Conservation (phyloP, 768 basidiomycete genomes). For the Tubosaeta sp. region DNA sequence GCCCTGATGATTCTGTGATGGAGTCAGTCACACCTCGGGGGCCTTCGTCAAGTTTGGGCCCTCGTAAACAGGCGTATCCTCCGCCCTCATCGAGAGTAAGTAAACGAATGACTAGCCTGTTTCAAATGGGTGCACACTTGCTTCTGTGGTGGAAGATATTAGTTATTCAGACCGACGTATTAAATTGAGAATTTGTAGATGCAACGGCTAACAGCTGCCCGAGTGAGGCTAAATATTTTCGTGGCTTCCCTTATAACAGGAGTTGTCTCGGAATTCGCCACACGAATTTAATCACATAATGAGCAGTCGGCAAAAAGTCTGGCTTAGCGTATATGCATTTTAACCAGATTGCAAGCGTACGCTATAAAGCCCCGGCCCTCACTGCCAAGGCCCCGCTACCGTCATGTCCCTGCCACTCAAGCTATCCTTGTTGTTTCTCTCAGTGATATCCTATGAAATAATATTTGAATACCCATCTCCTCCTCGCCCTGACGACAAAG, state of each 20-base stretch:
- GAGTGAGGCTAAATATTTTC: no score
- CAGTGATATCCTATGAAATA: neutral
- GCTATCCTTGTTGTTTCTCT: neutral
- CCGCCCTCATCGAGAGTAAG: neutral
- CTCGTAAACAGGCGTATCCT: neutral
- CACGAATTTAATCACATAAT: neutral
- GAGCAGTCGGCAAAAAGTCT: neutral
- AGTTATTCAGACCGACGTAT: no score
- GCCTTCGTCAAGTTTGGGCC: neutral
- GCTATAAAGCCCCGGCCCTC: neutral
- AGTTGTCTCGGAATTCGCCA: no score
- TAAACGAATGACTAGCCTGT: neutral
- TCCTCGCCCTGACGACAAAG: neutral
- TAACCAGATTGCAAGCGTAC: neutral
- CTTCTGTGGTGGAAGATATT: no score
- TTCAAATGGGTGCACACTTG: neutral
- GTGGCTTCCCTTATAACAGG: no score
- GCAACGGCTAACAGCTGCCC: no score
- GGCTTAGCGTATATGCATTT: neutral
- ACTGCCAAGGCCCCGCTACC: neutral
- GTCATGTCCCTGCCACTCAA: neutral
- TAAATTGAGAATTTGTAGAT: no score
- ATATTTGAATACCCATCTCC: neutral
- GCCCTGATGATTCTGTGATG: no score
- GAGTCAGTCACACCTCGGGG: no score